phyloP scores from a whole-genome alignment of 345 rosid species.

The Jatropha curcas region DNA sequence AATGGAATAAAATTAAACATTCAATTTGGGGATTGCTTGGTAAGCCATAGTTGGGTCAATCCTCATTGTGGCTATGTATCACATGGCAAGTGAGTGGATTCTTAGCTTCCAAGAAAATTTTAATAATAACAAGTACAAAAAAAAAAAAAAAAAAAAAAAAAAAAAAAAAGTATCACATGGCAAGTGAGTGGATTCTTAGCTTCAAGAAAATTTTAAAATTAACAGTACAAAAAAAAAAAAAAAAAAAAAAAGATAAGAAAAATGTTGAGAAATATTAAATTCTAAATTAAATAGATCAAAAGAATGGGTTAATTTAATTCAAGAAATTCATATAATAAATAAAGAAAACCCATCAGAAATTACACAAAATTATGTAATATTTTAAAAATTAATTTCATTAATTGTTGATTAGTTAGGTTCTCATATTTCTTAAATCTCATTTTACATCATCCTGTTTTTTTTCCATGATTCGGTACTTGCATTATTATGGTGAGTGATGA shows the following conservation, averaged over 20 bases:
- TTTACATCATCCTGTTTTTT: neutral
- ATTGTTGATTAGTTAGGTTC: neutral
- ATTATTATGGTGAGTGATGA: too few species aligned
- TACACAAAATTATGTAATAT: neutral
- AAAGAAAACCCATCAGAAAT: neutral
- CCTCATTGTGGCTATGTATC: conserved; percentile 15
- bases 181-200: conserved; percentile 38
- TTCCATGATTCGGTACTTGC: neutral
- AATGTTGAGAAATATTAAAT: neutral
- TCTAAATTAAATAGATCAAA: neutral
- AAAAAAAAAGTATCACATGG: conserved; percentile 37
- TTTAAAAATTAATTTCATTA: neutral
- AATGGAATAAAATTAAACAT: neutral
- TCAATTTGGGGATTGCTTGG: neutral
- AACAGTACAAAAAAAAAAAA: neutral
- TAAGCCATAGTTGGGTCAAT: conserved; percentile 2
- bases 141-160: neutral
- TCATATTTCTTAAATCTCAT: neutral
- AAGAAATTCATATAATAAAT: neutral
- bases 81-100: conserved; percentile 34
- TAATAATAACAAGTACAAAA: conserved; percentile 9
- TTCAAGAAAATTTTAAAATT: conserved; percentile 29
- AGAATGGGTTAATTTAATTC: neutral
- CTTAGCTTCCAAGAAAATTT: conserved; percentile 39
- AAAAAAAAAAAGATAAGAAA: neutral